A percentile compares a stretch with the other conserved stretches of the same genome.
phyloP scores from a whole-genome alignment of 352 stramenopile genomes.

The Globisporangium cylindrosporum region DNA sequence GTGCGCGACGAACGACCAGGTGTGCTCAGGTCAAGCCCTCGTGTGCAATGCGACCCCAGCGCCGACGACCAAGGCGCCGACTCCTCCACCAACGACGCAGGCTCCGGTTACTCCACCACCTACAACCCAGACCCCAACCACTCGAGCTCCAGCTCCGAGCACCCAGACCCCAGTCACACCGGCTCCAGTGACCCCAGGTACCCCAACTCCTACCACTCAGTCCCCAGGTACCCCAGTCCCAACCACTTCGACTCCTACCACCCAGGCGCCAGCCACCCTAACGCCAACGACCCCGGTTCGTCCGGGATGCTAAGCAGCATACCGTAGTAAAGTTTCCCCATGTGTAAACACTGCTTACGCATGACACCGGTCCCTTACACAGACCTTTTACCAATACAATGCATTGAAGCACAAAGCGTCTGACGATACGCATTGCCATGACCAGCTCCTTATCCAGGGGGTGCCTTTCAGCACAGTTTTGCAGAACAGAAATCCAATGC shows the following conservation, averaged over 20 bases:
- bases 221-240: background rate
- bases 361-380: too few species aligned
- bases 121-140: background rate
- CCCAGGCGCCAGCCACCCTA: background rate
- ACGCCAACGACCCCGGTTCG: background rate
- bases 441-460: too few species aligned
- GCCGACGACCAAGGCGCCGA: constrained; percentile 1
- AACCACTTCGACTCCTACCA: background rate
- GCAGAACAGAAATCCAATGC: too few species aligned
- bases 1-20: constrained; percentile 27
- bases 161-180: background rate
- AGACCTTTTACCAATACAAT: too few species aligned
- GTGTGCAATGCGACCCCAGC: constrained; percentile 13
- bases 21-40: constrained; percentile 36
- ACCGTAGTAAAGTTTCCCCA: too few species aligned
- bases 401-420: too few species aligned
- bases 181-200: background rate
- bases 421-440: too few species aligned
- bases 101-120: background rate
- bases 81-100: background rate
- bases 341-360: too few species aligned
- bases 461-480: too few species aligned
- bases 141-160: background rate
- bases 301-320: too few species aligned
- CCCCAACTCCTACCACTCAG: background rate